A percentile compares a stretch with the other conserved stretches of the same genome.
Evolutionary conservation across 495 filamentous ascomycete species (phyloP).

Genomic region (Tuber magnatum): DNA sequence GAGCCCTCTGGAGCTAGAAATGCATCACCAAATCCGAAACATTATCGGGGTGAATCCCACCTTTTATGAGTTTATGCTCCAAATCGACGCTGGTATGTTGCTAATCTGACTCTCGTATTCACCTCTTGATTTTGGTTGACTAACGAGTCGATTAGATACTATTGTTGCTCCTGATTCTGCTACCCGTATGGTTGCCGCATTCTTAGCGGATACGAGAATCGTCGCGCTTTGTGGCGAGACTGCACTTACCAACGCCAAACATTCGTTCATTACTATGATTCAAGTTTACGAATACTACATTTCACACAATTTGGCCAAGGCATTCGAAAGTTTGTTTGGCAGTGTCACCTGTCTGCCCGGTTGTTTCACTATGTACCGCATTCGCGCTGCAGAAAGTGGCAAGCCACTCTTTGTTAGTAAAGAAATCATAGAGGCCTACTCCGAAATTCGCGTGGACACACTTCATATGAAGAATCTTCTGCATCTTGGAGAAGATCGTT

Average conservation of each 20-base stretch:
- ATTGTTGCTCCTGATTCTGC: slow-evolving; percentile 85
- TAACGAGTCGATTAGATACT: slow-evolving; percentile 53
- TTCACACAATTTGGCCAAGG: slow-evolving; percentile 94
- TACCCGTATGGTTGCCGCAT: slow-evolving; percentile 84
- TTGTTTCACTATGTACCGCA: slow-evolving; percentile 91
- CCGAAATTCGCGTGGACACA: slow-evolving; percentile 90
- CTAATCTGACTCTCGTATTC: background rate
- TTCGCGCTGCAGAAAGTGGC: slow-evolving; percentile 84
- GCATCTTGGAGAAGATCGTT: slow-evolving; percentile 91
- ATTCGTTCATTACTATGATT: slow-evolving; percentile 94
- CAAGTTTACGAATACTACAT: slow-evolving; percentile 99
- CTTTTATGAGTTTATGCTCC: slow-evolving; percentile 95
- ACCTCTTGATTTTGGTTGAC: background rate
- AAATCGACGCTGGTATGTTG: slow-evolving; percentile 67
- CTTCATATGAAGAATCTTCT: slow-evolving; percentile 98
- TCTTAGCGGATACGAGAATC: slow-evolving; percentile 82
- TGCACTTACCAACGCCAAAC: slow-evolving; percentile 81
- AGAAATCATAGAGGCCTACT: slow-evolving; percentile 77
- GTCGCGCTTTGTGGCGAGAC: slow-evolving; percentile 95
- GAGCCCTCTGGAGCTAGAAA: slow-evolving; percentile 93
- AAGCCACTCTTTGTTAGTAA: slow-evolving; percentile 93
- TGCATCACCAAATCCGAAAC: slow-evolving; percentile 98
- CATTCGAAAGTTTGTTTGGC: slow-evolving; percentile 96
- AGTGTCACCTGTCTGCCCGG: slow-evolving; percentile 95
- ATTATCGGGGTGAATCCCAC: slow-evolving; percentile 98